Conservation (phyloP, 2,329 filamentous ascomycete genomes). For the Aspergillus sp. region DNA sequence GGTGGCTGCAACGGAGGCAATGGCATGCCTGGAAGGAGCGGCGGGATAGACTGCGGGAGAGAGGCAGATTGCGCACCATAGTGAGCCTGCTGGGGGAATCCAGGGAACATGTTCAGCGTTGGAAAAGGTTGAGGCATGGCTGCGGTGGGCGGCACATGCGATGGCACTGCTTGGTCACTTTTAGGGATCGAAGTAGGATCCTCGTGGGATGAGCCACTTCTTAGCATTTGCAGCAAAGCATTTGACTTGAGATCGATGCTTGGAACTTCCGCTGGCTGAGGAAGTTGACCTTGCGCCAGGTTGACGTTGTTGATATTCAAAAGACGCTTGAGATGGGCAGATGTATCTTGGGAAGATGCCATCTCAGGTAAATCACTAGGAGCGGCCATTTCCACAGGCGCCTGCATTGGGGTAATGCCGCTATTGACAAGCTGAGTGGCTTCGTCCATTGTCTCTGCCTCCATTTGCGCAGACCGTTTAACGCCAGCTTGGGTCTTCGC, state of each 20-base stretch:
- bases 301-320: constrained; percentile 30
- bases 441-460: constrained; percentile 55
- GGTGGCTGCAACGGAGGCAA: constrained; percentile 7
- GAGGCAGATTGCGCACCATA: constrained; percentile 22
- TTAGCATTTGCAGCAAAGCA: constrained; percentile 50
- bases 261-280: constrained; percentile 10
- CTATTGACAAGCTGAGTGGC: constrained; percentile 14
- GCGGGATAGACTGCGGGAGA: constrained; percentile 15
- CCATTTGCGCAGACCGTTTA: constrained; percentile 37
- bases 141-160: not conserved
- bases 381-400: constrained; percentile 15
- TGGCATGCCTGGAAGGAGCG: constrained; percentile 7
- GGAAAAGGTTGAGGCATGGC: constrained; percentile 39
- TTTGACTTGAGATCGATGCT: constrained; percentile 36
- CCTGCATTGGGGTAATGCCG: constrained; percentile 11
- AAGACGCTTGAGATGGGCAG: constrained; percentile 45
- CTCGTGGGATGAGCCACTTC: constrained; percentile 30
- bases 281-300: constrained; percentile 7
- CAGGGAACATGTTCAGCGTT: constrained; percentile 38
- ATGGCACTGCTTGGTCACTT: constrained; percentile 46
- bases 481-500: constrained; percentile 39
- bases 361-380: constrained; percentile 37
- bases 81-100: constrained; percentile 27
- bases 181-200: constrained; percentile 16
- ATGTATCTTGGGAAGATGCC: constrained; percentile 35